Base-by-base conservation (phyloP, 192 early-diverging fungal species). In the Linnemannia hyalina region DNA sequence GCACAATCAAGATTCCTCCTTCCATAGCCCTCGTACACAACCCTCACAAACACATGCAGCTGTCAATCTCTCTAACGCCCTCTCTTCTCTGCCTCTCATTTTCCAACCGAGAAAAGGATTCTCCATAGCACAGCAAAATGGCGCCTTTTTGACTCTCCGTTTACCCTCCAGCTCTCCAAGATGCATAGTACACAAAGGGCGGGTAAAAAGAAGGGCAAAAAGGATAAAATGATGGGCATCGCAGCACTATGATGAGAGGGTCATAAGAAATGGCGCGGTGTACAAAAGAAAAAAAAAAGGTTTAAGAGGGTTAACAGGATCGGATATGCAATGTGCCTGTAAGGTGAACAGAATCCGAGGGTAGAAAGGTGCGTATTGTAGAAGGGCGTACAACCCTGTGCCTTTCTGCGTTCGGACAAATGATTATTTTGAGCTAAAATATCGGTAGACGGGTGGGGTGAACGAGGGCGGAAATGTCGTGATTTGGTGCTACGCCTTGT, bases 61-160 rank as follows among this genome's bases (percentile, higher is more conserved):
- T 65, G 60, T 65, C 13, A 65, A 40, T 6, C 38, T 29, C 11
- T 32, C 60, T 1, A 9, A 15, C n/a, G 6, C 26, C 26, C 10
- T 13, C 10, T 46, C 13, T 9, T 46, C 44, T 3, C 11, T 13
- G 0, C 10, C 29, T 32, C 26, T 32, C 26, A 4, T 3, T 65
- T 3, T 26, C 3, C 6, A 32, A 32, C 29, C 49, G 20, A 20
- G 0, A 22, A 6, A 5, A 52, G 9, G 4, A 32, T 65, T 65
- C 26, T 65, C 29, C 60, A 65, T 65, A 65, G 60, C 60, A 65
- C 60, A 65, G 60, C 60, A n/a, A 9, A 10, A 65, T 65, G 60
- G 60, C 60, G 60, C 60, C 60, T 65, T 65, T 65, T 65, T 65
- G 11, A 6, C 18, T 18, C 47, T 49, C 4, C 60, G 29, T 10